Conservation (phyloP, 768 basidiomycete genomes). For the Phallus indusiatus region DNA sequence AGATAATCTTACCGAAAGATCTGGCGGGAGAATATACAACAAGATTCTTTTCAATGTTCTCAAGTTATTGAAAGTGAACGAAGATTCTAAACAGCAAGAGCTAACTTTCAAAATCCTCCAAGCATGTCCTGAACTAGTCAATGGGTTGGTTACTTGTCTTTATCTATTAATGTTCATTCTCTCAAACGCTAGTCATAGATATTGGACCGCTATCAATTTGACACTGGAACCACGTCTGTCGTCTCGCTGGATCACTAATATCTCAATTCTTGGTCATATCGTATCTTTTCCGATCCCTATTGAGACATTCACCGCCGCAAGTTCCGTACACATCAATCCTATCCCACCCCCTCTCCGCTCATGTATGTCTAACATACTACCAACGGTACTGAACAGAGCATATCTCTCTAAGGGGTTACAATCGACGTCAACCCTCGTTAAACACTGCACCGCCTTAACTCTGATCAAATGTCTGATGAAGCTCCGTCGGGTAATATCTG, state of each 20-base stretch:
- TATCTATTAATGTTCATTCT: conserved; percentile 1
- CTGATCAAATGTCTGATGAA: conserved; percentile 72
- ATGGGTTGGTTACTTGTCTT: conserved; percentile 40
- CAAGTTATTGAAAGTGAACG: conserved; percentile 73
- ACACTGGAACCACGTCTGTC: conserved; percentile 82
- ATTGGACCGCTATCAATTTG: conserved; percentile 58
- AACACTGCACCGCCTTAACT: conserved; percentile 74
- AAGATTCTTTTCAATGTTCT: conserved; percentile 73
- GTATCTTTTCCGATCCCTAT: conserved; percentile 68
- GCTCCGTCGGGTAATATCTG: conserved; percentile 42
- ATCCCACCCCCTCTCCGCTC: conserved; percentile 62
- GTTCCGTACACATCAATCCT: conserved; percentile 44
- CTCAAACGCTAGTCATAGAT: conserved; percentile 33
- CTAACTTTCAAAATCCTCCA: conserved; percentile 70
- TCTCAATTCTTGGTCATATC: conserved; percentile 71
- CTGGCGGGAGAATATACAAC: conserved; percentile 54
- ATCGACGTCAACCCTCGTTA: conserved; percentile 63
- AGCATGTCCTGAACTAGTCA: conserved; percentile 80
- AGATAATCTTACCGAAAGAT: conserved; percentile 19
- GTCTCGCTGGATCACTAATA: conserved; percentile 85
- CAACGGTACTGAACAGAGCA: conserved; percentile 56
- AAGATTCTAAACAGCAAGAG: conserved; percentile 79
- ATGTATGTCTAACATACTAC: conserved; percentile 74
- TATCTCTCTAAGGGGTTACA: conserved; percentile 80
- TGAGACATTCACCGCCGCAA: conserved; percentile 47